These are phyloP conservation scores for Micractinium conductrix DNA, from an alignment of 139 green algal species.

Conservation along the genomic window DNA sequence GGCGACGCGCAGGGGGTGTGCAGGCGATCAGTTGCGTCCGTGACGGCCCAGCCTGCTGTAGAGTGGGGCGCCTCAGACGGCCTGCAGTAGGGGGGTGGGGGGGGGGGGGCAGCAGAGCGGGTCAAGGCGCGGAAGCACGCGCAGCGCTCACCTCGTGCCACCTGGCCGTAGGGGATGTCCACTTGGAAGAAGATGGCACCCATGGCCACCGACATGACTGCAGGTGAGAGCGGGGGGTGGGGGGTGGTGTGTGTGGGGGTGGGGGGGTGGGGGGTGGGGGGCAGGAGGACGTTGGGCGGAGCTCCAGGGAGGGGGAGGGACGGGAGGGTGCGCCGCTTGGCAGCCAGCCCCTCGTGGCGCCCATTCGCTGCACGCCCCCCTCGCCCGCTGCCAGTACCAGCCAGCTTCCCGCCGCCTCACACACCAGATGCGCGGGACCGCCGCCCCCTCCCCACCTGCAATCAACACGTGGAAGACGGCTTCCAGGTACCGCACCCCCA, in stretches of 20 bases:
- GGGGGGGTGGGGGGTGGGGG: background rate
- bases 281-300: background rate
- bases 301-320: background rate
- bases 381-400: too few species aligned
- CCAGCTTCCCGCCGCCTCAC: too few species aligned
- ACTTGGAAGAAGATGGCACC: slow-evolving; percentile 34
- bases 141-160: slow-evolving; percentile 33
- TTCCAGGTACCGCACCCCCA: slow-evolving; percentile 50
- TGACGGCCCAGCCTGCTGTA: too few species aligned
- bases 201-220: slow-evolving; percentile 37
- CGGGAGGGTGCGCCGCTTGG: too few species aligned
- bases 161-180: slow-evolving; percentile 41
- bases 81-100: too few species aligned
- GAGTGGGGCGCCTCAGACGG: too few species aligned
- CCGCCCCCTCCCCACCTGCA: slow-evolving; percentile 15
- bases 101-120: too few species aligned
- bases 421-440: too few species aligned
- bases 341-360: too few species aligned
- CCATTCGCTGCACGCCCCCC: too few species aligned
- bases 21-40: too few species aligned
- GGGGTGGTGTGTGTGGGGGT: background rate
- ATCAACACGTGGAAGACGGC: slow-evolving; percentile 41
- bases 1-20: background rate
- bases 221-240: background rate
- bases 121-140: too few species aligned